Conservation (phyloP, 495 filamentous ascomycete genomes). For the Corynascus novoguineensis region DNA sequence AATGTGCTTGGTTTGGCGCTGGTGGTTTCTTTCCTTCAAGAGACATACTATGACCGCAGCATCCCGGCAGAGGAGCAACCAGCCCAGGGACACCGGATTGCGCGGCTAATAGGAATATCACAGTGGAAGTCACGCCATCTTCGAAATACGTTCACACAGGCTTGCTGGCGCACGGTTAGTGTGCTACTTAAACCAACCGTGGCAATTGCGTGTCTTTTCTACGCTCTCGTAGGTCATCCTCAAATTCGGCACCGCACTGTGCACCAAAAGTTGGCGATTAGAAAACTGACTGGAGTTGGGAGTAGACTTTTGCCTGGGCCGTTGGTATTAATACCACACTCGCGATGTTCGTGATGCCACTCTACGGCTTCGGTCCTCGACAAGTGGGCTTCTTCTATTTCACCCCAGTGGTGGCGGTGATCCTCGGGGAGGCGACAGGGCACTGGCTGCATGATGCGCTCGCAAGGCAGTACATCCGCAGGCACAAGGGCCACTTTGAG, state of each 20-base stretch:
- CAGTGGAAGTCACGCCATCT: constrained; percentile 40
- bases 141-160: constrained; percentile 42
- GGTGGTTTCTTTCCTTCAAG: constrained; percentile 49
- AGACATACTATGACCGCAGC: constrained; percentile 55
- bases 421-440: constrained; percentile 49
- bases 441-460: constrained; percentile 57
- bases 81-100: constrained; percentile 32
- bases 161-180: constrained; percentile 39
- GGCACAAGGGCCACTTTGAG: constrained; percentile 50
- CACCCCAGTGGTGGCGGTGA: constrained; percentile 49
- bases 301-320: constrained; percentile 52
- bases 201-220: constrained; percentile 47
- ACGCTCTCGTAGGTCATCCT: constrained; percentile 37
- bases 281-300: not conserved
- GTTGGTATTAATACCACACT: constrained; percentile 60
- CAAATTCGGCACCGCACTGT: not conserved
- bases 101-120: constrained; percentile 43
- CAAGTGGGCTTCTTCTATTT: constrained; percentile 59
- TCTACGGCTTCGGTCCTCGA: constrained; percentile 51
- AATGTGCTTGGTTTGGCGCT: constrained; percentile 44
- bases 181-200: constrained; percentile 50
- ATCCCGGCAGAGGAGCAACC: constrained; percentile 44
- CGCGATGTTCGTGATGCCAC: constrained; percentile 47
- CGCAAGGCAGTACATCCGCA: constrained; percentile 43
- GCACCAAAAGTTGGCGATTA: not conserved